Conservation (phyloP, 1,139 yeast species). For the Suhomyces yuchorum region DNA sequence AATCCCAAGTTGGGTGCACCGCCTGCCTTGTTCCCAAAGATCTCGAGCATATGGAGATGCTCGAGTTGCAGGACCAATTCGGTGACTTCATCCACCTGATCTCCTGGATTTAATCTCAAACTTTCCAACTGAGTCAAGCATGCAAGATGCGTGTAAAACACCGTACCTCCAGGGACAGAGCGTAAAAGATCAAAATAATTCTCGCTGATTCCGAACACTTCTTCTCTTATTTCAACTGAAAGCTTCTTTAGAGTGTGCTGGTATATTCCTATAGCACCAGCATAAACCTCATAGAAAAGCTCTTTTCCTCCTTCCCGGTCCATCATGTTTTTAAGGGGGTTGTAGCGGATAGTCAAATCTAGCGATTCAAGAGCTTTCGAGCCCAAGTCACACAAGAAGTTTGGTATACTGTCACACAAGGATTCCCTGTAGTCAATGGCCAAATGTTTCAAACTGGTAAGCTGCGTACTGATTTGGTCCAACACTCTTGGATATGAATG, state of each 20-base stretch:
- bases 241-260: slow-evolving; percentile 30
- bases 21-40: slow-evolving; percentile 54
- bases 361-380: slow-evolving; percentile 26
- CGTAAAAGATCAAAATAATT: slow-evolving; percentile 11
- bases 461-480: slow-evolving; percentile 25
- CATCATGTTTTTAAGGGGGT: slow-evolving; percentile 34
- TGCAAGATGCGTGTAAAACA: slow-evolving; percentile 11
- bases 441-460: slow-evolving; percentile 31
- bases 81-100: slow-evolving; percentile 28
- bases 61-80: slow-evolving; percentile 29
- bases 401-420: slow-evolving; percentile 42
- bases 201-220: slow-evolving; percentile 16
- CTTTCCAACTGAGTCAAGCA: slow-evolving; percentile 28
- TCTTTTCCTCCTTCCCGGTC: slow-evolving; percentile 13
- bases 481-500: slow-evolving; percentile 25
- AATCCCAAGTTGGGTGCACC: slow-evolving; percentile 59
- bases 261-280: slow-evolving; percentile 30
- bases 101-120: slow-evolving; percentile 45
- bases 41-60: slow-evolving; percentile 39
- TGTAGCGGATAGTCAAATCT: slow-evolving; percentile 47
- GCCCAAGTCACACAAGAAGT: slow-evolving; percentile 32
- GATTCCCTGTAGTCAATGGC: slow-evolving; percentile 50
- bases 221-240: slow-evolving; percentile 46
- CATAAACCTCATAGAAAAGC: slow-evolving; percentile 31
- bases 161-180: slow-evolving; percentile 14